Evolutionary conservation across 306 rosid genomes (phyloP), one percentile per base, ranked within the genome.

Genomic region (apple (Malus domestica)): DNA sequence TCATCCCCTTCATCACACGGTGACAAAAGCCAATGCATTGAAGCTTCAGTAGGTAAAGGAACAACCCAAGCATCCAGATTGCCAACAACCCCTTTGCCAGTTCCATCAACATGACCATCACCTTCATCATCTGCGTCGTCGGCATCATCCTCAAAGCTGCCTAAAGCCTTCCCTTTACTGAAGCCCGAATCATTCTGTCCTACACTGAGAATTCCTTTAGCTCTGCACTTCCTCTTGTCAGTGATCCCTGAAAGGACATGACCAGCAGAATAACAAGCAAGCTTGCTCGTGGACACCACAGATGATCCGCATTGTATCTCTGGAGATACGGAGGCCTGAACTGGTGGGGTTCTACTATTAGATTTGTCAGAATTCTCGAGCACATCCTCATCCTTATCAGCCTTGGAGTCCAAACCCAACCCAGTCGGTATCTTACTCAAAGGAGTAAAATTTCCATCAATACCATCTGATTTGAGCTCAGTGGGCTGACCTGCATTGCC

Each of bases 191-290:
- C 67, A 65, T 81, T 86, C 40, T 84, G 90, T 67, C 85, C 93
- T 4, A 88, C 87, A 55, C 83, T 78, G 60, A 94, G 96, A 81
- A 90, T 80, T 44, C 98, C 98, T 80, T 87, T 88, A 25, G 96
- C 91, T 80, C 86, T 90, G 79, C 98, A 94, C 69, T 94, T 94
- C 83, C 98, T 87, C 85, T 85, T 91, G 80, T 91, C 96, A 70
- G 88, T 66, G 71, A 90, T 85, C 65, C 98, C 96, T 45, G 97
- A 94, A 72, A 91, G 87, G 23, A 91, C 81, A 78, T 88, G 83
- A 15, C 98, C 97, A 49, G 97, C 96, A 54, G 83, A 96, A 86
- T 89, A 93, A 82, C 96, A 88, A 71, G 90, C 85, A 59, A 90
- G 89, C 2, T 93, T 85, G n/a, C 65, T 38, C 5, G 83, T 49